Evolutionary conservation across 2,329 filamentous ascomycete genomes (phyloP), one percentile per base, ranked within the genome.

Genomic region (Thielaviopsis populi): DNA sequence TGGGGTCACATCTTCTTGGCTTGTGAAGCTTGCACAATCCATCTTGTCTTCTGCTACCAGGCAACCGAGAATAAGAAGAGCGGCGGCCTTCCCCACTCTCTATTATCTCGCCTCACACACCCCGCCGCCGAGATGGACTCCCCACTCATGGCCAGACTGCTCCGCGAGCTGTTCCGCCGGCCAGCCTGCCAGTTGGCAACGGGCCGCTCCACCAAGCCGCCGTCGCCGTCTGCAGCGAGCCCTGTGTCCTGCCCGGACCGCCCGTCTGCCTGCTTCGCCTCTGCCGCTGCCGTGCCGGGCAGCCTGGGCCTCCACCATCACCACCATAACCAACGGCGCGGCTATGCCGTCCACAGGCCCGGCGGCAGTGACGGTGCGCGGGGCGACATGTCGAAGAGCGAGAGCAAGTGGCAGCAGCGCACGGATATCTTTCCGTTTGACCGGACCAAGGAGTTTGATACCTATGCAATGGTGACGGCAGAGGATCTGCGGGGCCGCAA

Each of bases 381-480:
- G 27, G 64, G 63, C 50, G 64, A 53, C 13, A 24, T 66, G 69
- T 72, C 73, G 59, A 81, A 80, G 69, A 66, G 48, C 37, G 87
- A 88, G 71, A 87, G 83, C 74, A 79, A 85, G 69, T 97, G 94
- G 94, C 89, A 92, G 75, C 91, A 95, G 73, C 80, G 92, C 66
- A 87, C 82, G 33, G 83, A 88, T 67, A 75, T 89, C 22, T 85
- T 94, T 66, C 84, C 88, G 0, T 78, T 81, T 64, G 89, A 99
- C 71, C 86, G 89, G 74, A 80, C 81, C 1, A 84, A 89, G 58
- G 91, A 97, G 74, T 91, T 91, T 73, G 81, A 84, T 67, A 80
- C 83, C 70, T 96, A 89, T 71, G 91, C 94, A 0, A 84, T 87
- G 72, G 87, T 99, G 59, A 95, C 91, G 8, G 83, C 90, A n/a